Evolutionary conservation across 169 alveolate species (phyloP), one percentile per base, ranked within the genome.

Genomic region (Eimeria mitis): DNA sequence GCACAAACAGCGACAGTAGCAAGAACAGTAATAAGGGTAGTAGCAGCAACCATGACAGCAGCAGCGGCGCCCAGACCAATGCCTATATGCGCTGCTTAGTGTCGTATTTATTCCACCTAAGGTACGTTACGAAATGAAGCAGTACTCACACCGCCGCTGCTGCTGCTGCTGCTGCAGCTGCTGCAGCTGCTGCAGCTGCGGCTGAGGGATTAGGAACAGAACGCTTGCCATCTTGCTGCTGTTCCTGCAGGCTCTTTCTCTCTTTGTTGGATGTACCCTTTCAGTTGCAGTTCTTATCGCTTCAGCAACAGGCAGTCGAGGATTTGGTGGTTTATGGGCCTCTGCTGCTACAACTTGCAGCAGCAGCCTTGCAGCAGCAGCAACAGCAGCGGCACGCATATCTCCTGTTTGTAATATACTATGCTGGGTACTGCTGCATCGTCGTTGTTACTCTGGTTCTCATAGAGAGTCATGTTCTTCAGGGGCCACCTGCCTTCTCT

Each of bases 241-340:
- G 89, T 31, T 49, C 73, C 76, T 37, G 34, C 76, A 84, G 91
- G 91, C 91, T 84, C 56, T 84, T 54, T 40, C 78, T 84, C 76
- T 84, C 78, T n/a, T 79, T 84, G 61, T 6, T 61, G 52, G 91
- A 84, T 42, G 78, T 84, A 19, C 91, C 91, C 91, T 21, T 84
- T 25, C 91, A 56, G 34, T 37, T 84, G 91, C 91, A 44, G 40
- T 79, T 84, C 42, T 70, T 84, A 79, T 61, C 91, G 63, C 78
- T 56, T 21, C 91, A 61, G 63, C 79, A 37, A 37, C 91, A 56
- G 28, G 78, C 91, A 84, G 75, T 84, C 37, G 91, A 84, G 76
- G 91, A 84, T 63, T 70, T 84, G 75, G 91, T 84, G 78, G 54
- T 84, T 19, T 84, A 84, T 59, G 91, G 91, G 37, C 91, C 91